Conservation (phyloP, 2,329 filamentous ascomycete genomes). For the Tolypocladium album region DNA sequence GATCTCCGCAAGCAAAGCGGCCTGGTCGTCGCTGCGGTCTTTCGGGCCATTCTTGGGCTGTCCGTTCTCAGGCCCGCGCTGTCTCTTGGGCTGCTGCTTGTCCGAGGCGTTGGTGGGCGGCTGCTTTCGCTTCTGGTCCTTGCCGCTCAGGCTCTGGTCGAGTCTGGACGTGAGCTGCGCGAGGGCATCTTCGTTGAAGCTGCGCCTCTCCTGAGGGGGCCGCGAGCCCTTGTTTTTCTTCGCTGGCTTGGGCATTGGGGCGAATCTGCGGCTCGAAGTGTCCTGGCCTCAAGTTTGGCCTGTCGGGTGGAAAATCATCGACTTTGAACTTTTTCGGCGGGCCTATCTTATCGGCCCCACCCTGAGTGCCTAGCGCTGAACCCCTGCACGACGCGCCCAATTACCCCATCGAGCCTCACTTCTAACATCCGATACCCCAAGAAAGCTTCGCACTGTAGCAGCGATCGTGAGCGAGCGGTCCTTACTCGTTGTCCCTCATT, state of each 20-base stretch:
- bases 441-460: not conserved
- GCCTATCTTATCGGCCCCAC: slow-evolving; percentile 9
- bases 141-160: slow-evolving; percentile 35
- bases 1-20: slow-evolving; percentile 50
- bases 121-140: slow-evolving; percentile 34
- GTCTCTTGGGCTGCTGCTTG: slow-evolving; percentile 25
- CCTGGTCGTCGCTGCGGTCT: slow-evolving; percentile 16
- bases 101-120: slow-evolving; percentile 22
- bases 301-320: not conserved
- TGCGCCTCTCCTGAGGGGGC: slow-evolving; percentile 8
- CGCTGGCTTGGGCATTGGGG: slow-evolving; percentile 22
- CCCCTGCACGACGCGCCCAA: not conserved
- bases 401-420: not conserved
- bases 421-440: not conserved
- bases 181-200: slow-evolving; percentile 39
- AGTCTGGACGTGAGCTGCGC: slow-evolving; percentile 45
- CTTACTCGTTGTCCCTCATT: not conserved
- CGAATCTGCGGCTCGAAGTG: not conserved
- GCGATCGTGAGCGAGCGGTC: not conserved
- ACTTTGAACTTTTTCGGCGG: slow-evolving; percentile 6
- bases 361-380: not conserved
- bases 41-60: slow-evolving; percentile 10
- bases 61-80: slow-evolving; percentile 18
- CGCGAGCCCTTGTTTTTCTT: slow-evolving; percentile 24
- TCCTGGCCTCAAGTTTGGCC: not conserved